Evolutionary conservation across 305 asterid genomes (phyloP), one percentile per base, ranked within the genome.

Genomic region (Ilex paraguariensis): DNA sequence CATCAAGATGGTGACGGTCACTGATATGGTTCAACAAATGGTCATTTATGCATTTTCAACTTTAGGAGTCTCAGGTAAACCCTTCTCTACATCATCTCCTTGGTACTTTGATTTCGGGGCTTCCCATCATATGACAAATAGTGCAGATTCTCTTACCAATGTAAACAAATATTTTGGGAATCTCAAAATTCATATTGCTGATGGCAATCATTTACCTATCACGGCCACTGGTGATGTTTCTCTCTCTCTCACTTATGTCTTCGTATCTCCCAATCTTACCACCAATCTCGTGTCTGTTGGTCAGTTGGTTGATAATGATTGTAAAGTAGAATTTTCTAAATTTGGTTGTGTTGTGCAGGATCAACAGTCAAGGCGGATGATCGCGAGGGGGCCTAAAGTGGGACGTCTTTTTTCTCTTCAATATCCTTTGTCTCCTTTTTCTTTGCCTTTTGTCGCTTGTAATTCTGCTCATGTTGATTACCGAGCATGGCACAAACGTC

Each of bases 21-120:
- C 14, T 31, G 49, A 65, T n/a, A 65, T 45, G 48, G 33, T 65
- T 28, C 63, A 65, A 48, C 63, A 56, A 45, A 64, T 64, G 61
- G 40, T 64, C 14, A 54, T 54, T 11, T 64, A 13, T 14, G 2
- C 44, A 10, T 54, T 64, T 31, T 54, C 31, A 0, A 2, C 60
- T 16, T 32, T 63, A 0, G 52, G 60, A 13, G 46, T 63, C 60
- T 63, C 39, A 21, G 5, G 56, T 60, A 60, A 60, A 45, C 39
- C 21, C 2, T 31, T 60, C 10, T 40, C 46, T 40, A 10, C 46
- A 40, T 40, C 46, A 4, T 40, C 46, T 40, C 1, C 44, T 13
- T 64, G 54, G 68, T 39, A 39, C 8, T 16, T 54, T 54, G 68
- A 54, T 13, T 42, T 32, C 0, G 42, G 68, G 46, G 46, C 46